phyloP scores from a whole-genome alignment of 495 filamentous ascomycete species.

The Lasiosphaeriaceae sp. region DNA sequence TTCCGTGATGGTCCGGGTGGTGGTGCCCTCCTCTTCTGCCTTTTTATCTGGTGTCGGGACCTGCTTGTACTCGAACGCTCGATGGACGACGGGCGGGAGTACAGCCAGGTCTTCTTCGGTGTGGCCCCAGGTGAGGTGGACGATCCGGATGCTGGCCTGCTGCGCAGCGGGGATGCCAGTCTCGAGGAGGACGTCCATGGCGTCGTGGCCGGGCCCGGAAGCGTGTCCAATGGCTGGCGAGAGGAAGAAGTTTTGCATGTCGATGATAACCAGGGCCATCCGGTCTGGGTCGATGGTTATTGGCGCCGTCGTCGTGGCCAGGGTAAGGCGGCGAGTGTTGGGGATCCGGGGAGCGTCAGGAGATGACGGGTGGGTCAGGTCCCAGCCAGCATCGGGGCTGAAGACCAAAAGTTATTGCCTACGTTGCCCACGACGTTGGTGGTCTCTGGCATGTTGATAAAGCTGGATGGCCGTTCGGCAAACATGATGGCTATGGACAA shows the following conservation, averaged over 20 bases:
- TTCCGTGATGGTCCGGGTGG: neutral
- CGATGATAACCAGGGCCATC: conserved; percentile 3
- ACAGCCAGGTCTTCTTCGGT: neutral
- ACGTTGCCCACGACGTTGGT: no score
- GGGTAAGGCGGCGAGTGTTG: neutral
- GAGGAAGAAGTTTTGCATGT: conserved; percentile 10
- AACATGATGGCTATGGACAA: no score
- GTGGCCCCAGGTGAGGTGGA: conserved; percentile 3
- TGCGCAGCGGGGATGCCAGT: conserved; percentile 5
- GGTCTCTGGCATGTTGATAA: no score
- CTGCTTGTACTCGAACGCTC: neutral
- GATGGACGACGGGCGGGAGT: neutral
- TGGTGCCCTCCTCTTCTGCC: neutral
- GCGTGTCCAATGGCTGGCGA: neutral
- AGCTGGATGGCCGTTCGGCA: no score
- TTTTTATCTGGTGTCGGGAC: no score
- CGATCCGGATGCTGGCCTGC: neutral
- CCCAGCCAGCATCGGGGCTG: no score
- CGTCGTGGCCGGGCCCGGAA: neutral
- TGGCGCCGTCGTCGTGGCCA: neutral
- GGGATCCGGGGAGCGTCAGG: neutral
- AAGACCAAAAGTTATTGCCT: no score
- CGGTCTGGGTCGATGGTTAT: neutral
- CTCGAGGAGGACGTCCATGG: neutral
- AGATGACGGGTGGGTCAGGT: neutral